Evolutionary conservation across 2,329 filamentous ascomycete genomes (phyloP).

Genomic region (Samsoniella hepiali): DNA sequence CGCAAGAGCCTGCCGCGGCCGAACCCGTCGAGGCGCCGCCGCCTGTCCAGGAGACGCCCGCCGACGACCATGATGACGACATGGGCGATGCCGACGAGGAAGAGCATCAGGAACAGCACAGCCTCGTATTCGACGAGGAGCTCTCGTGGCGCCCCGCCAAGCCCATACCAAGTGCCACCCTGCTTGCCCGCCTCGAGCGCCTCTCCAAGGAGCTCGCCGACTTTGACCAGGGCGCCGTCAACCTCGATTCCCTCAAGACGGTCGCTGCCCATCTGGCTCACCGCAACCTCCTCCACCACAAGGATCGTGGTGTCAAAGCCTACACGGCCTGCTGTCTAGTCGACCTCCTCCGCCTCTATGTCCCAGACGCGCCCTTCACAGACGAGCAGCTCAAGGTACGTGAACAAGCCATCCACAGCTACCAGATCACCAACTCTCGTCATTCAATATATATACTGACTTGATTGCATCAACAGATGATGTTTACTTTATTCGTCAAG

Average conservation of each 20-base stretch:
- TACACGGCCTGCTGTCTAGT: constrained; percentile 87
- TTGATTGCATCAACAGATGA: constrained; percentile 59
- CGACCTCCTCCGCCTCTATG: constrained; percentile 88
- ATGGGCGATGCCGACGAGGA: constrained; percentile 27
- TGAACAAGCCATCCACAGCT: neutral
- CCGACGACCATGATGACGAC: constrained; percentile 17
- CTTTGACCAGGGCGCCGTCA: constrained; percentile 81
- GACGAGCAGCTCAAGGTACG: constrained; percentile 76
- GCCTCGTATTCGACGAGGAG: constrained; percentile 76
- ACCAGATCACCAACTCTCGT: neutral
- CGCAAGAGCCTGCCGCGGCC: constrained; percentile 20
- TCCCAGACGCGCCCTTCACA: constrained; percentile 92
- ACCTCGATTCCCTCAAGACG: constrained; percentile 76
- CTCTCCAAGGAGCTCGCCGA: constrained; percentile 79
- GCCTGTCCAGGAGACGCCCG: constrained; percentile 24
- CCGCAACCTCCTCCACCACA: constrained; percentile 80
- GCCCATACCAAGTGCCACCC: constrained; percentile 77
- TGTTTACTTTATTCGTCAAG: constrained; percentile 85
- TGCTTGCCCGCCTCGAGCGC: constrained; percentile 75
- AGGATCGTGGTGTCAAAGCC: constrained; percentile 89
- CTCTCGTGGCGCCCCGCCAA: constrained; percentile 91
- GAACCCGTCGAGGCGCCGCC: constrained; percentile 12
- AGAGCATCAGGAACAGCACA: constrained; percentile 29
- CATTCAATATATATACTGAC: constrained; percentile 23
- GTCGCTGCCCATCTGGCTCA: constrained; percentile 83